A percentile compares a stretch with the other conserved stretches of the same genome.
These are phyloP conservation scores for Fusarium liriodendri DNA, from an alignment of 2,329 filamentous ascomycete species.

Conservation along the genomic window DNA sequence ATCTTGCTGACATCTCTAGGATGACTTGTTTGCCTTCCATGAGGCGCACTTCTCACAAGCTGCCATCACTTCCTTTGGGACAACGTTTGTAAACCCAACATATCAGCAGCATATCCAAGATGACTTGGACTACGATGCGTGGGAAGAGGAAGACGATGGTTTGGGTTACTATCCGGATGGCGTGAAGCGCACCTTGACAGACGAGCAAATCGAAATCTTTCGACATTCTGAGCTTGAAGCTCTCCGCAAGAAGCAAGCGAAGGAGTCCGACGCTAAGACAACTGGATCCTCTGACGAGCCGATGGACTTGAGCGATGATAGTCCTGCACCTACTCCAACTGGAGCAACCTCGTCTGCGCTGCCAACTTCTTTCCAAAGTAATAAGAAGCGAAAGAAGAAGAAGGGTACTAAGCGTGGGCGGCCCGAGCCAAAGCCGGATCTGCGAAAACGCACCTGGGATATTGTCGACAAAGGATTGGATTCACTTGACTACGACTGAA, in stretches of 20 bases:
- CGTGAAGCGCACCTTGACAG: conserved; percentile 87
- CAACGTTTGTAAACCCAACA: conserved; percentile 56
- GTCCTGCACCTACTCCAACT: conserved; percentile 16
- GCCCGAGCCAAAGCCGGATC: conserved; percentile 66
- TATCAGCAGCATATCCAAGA: conserved; percentile 39
- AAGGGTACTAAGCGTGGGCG: conserved; percentile 54
- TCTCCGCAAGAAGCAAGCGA: conserved; percentile 67
- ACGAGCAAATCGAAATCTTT: conserved; percentile 92
- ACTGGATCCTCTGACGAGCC: conserved; percentile 26
- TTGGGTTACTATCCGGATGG: conserved; percentile 90
- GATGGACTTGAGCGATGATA: conserved; percentile 20
- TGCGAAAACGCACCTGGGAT: conserved; percentile 76
- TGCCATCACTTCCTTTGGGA: conserved; percentile 59
- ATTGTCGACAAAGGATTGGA: conserved; percentile 71
- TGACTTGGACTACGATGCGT: conserved; percentile 47
- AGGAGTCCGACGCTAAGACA: conserved; percentile 31
- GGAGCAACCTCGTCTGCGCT: conserved; percentile 6
- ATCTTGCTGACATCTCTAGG: conserved; percentile 55
- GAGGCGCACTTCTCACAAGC: conserved; percentile 67
- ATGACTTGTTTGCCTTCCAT: conserved; percentile 70
- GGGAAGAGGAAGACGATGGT: conserved; percentile 71
- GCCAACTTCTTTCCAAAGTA: conserved; percentile 25
- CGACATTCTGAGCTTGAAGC: conserved; percentile 86
- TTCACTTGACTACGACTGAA: conserved; percentile 68
- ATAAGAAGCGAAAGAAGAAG: conserved; percentile 48